Conservation (phyloP, 108 stramenopile species). For the Pseudonitzschia delicatissima region DNA sequence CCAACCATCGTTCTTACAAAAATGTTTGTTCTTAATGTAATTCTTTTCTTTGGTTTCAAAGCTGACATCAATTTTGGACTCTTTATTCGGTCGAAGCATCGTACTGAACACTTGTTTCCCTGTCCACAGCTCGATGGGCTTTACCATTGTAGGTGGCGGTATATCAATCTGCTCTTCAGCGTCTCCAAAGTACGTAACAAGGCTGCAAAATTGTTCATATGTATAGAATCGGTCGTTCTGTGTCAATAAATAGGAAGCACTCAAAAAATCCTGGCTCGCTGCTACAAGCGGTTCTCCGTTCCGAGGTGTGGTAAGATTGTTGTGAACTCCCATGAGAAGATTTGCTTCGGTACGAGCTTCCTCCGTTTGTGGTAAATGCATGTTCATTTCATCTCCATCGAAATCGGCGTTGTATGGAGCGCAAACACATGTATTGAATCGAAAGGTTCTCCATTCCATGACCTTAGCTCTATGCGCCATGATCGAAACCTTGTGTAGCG, state of each 20-base stretch:
- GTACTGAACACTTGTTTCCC: constrained; percentile 94
- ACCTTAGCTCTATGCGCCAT: constrained; percentile 97
- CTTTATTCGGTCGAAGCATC: constrained; percentile 84
- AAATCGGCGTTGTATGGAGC: constrained; percentile 99
- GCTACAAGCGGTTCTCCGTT: constrained; percentile 98
- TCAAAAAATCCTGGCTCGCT: constrained; percentile 96
- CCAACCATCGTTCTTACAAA: constrained; percentile 96
- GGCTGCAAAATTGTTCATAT: constrained; percentile 79
- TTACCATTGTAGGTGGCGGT: constrained; percentile 89
- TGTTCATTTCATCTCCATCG: constrained; percentile 99
- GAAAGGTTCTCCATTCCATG: constrained; percentile 93
- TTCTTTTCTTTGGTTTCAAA: constrained; percentile 95
- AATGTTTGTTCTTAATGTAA: constrained; percentile 79
- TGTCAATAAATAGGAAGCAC: constrained; percentile 92
- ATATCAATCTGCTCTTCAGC: constrained; percentile 90
- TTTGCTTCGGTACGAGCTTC: constrained; percentile 97
- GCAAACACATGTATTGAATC: constrained; percentile 99
- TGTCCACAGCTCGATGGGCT: constrained; percentile 94
- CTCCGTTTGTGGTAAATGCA: constrained; percentile 99
- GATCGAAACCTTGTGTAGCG: constrained; percentile 96
- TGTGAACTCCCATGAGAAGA: constrained; percentile 91
- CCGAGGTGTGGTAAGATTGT: constrained; percentile 94
- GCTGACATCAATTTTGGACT: constrained; percentile 66
- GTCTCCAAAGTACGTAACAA: constrained; percentile 91
- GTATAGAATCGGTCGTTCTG: constrained; percentile 94